Evolutionary conservation across 352 stramenopile genomes (phyloP), one percentile per base, ranked within the genome.

Genomic region (Pythium catenulatum): DNA sequence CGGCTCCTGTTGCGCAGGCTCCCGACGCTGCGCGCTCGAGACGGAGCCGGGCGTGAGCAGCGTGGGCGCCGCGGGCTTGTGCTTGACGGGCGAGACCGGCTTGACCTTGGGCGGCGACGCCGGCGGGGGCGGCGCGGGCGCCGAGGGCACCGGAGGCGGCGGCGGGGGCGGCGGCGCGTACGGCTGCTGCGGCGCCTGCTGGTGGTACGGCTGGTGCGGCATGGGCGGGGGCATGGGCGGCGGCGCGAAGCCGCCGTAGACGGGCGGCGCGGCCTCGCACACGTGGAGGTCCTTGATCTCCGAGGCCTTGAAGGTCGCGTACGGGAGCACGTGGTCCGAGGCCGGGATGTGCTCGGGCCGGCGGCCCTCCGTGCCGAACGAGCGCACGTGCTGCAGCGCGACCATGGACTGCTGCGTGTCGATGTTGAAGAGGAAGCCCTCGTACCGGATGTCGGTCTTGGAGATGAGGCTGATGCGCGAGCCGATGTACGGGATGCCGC

Each of bases 261-360:
- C 52, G 21, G 87, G 72, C 3, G 94, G 92, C 13, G 77, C 94
- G 15, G 95, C 95, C 72, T 97, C 95, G 54, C 94, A 97, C 43
- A 97, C 95, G 66, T 97, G 95, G 61, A 97, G 87, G 70, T 97
- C 95, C 83, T 97, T 97, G 87, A 97, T 97, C 88, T 97, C 95
- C 0, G 93, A 91, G 0, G 94, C 95, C 87, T 97, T 97, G 82
- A 97, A 97, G 1, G 94, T 96, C 34, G 94, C 94, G 66, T 95
- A 97, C 66, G 96, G 94, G 74, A 97, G 87, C 48, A 97, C 89
- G 45, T 96, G 93, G 14, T 93, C 89, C n/a, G 93, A 97, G 9
- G 94, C 92, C 14, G 94, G 94, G 43, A 97, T 94, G 81, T 96
- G 93, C 41, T 97, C 92, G 0, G 92, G 46, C 3, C 94, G 93